A percentile compares a stretch with the other conserved stretches of the same genome.
phyloP scores from a whole-genome alignment of 169 alveolate genomes.

The Ichthyophthirius multifiliis region DNA sequence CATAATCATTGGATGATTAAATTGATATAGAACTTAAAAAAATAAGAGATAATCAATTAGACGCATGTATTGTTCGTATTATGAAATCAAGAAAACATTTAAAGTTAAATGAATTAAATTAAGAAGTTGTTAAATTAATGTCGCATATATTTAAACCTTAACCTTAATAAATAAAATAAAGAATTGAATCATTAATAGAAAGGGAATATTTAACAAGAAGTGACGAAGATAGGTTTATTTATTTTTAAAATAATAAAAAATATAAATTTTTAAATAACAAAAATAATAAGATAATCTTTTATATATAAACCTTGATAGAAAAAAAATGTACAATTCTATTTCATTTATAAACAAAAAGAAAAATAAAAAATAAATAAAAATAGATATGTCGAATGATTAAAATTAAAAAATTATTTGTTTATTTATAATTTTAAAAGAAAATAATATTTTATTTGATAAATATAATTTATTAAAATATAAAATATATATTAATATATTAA shows the following conservation, averaged over 20 bases:
- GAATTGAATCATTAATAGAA: neutral
- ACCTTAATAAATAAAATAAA: neutral
- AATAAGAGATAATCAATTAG: neutral
- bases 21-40: neutral
- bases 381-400: no score
- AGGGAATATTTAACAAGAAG: neutral
- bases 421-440: no score
- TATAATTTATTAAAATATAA: no score
- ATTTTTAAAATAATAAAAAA: neutral
- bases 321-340: no score
- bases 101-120: neutral
- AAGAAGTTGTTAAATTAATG: neutral
- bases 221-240: neutral
- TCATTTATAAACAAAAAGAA: no score
- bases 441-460: no score
- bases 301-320: neutral
- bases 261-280: neutral
- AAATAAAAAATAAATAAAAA: no score
- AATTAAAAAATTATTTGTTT: no score
- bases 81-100: neutral
- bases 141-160: neutral
- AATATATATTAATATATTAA: no score
- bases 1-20: neutral
- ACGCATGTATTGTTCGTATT: neutral
- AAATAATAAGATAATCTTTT: neutral